These are phyloP conservation scores for Rhodotorula sp. DNA, from an alignment of 1,284 basidiomycete species.

Conservation along the genomic window DNA sequence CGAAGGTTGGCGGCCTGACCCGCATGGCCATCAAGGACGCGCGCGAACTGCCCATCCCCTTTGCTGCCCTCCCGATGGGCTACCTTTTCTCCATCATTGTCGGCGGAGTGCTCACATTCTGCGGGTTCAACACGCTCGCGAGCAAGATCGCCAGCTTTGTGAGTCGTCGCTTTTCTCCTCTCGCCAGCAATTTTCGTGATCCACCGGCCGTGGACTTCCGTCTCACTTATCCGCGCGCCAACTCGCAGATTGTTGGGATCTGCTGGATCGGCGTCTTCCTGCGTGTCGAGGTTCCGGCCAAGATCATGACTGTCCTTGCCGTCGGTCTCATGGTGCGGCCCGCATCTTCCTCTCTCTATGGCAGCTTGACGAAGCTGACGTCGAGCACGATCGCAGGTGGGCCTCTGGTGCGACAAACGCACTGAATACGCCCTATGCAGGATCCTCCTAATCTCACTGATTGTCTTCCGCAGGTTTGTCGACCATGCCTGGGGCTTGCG, in stretches of 20 bases:
- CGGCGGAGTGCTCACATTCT: constrained; percentile 44
- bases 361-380: background rate
- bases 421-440: too few relatives aligned
- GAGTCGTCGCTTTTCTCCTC: background rate
- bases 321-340: constrained; percentile 29
- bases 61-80: constrained; percentile 33
- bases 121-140: constrained; percentile 47
- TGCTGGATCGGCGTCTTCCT: constrained; percentile 32
- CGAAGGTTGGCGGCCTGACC: constrained; percentile 25
- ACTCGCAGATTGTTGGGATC: constrained; percentile 14
- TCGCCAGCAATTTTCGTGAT: background rate
- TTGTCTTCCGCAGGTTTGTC: constrained; percentile 22
- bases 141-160: constrained; percentile 44
- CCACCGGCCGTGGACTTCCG: background rate
- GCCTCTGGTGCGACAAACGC: constrained; percentile 18
- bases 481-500: constrained; percentile 38
- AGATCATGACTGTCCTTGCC: constrained; percentile 18
- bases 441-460: background rate
- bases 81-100: constrained; percentile 43
- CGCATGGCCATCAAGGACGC: constrained; percentile 15
- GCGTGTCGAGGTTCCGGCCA: constrained; percentile 6
- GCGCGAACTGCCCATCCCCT: constrained; percentile 13
- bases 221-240: background rate
- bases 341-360: too few relatives aligned
- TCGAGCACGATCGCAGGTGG: constrained; percentile 1